Base-by-base conservation (phyloP, 495 filamentous ascomycete species). In the Tuber aestivum region DNA sequence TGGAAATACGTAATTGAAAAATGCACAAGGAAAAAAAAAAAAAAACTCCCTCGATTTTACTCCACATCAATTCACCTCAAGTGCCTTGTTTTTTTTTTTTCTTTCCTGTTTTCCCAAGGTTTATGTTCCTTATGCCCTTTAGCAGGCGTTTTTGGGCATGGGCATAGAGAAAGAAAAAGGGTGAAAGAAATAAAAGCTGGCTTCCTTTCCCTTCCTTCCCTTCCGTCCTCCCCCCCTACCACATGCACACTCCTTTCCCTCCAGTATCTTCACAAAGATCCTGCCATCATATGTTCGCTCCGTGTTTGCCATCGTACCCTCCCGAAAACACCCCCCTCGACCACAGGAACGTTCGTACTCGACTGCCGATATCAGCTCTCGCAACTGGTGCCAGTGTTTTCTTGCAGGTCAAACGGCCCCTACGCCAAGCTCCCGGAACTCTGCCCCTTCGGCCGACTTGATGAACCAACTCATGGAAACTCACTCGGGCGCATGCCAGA, bases 1-100 rank as follows among this genome's bases (percentile, higher is more conserved):
- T 9, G 48, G 48, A 56, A 61, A 61, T 61, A 27, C 50, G 50
- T 61, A 61, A 61, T 61, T 61, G 50, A 61, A 27, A 50, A 50
- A 61, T 0, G 12, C 9, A 16, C n/a, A 14, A 3, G 27, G 27
- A 56, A 45, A 45, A 45, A 45, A 21, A 44, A 18, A 5, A 23
- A 27, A 61, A 61, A 61, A 61, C 8, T 12, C 10, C 50, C n/a
- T 12, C 3, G n/a, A 12, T 27, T 27, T 61, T 16, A 56, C 12
- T 56, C 48, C 9, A 48, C 45, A 21, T 12, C 41, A 6, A 10
- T 21, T 50, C n/a, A 12, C 23, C 48, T 56, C 8, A n/a, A 27
- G 23, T 56, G 45, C 21, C 20, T 50, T 23, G 10, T 9, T 50
- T 50, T n/a, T 50, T 23, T 50, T n/a, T n/a, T n/a, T n/a, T n/a